Evolutionary conservation across 306 rosid genomes (phyloP), one percentile per base, ranked within the genome.

Genomic region (Vigna reflexopilosa): DNA sequence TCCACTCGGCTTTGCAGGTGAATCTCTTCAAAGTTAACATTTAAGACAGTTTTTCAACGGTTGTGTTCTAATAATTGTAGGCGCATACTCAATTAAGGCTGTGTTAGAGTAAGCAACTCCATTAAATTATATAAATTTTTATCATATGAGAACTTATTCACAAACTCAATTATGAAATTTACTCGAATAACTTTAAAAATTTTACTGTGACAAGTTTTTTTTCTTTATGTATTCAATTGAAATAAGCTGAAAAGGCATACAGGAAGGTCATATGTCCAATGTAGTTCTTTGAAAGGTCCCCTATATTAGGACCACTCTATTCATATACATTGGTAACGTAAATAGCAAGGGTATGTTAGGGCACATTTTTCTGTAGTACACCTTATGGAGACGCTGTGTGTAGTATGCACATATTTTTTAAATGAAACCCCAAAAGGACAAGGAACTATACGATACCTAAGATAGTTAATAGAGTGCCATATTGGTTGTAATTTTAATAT

Each of bases 321-420:
- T 9, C 69, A 73, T n/a, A 28, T 56, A 32, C 20, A 42, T 32
- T 15, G 42, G 66, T 14, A 73, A 65, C 14, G 9, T 14, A 45
- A 67, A 67, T 13, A 57, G 49, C 20, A 16, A 44, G 15, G 26
- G 8, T 48, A 45, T 22, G 64, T 9, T 9, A 9, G 22, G 56
- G 11, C 10, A 42, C 6, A 4, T 45, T 67, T 62, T 70, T 30
- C 38, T 50, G 5, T 40, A 20, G 51, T 65, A 15, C 61, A 52
- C 45, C 63, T 71, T 4, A 56, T 8, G 48, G 9, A 48, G 52
- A 36, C 67, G 73, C 58, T 17, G 19, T 17, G 28, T 77, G 6
- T 14, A 20, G 55, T 57, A 34, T 74, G 70, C 68, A 66, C 64
- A 55, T 67, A 34, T 61, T 38, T 62, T 64, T 64, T 55, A 75